phyloP scores from a whole-genome alignment of 2,329 filamentous ascomycete species.

The Neocucurbitaria cava region DNA sequence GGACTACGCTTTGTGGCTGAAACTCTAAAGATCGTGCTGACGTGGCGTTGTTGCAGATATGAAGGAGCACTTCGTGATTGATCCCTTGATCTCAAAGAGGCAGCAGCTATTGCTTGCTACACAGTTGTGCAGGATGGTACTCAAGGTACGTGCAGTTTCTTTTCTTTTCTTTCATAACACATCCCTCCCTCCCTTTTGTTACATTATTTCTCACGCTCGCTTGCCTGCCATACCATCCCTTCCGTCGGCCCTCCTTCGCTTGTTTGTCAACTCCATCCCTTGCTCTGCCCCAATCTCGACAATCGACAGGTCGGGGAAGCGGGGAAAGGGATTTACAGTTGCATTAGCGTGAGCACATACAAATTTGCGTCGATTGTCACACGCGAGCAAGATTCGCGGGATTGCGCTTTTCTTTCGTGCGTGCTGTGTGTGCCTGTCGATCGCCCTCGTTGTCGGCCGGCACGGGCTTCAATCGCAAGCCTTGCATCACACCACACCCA shows the following conservation, averaged over 20 bases:
- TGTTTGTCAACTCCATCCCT: slow-evolving; percentile 16
- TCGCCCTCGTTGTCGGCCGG: neutral
- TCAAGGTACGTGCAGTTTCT: slow-evolving; percentile 59
- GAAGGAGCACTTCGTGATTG: slow-evolving; percentile 97
- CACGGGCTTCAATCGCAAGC: neutral
- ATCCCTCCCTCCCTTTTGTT: slow-evolving; percentile 10
- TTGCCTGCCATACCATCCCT: slow-evolving; percentile 12
- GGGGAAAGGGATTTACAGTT: slow-evolving; percentile 15
- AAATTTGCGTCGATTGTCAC: slow-evolving; percentile 22
- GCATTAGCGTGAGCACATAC: slow-evolving; percentile 16
- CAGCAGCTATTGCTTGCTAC: slow-evolving; percentile 96
- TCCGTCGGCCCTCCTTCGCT: slow-evolving; percentile 12
- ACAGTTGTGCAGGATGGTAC: slow-evolving; percentile 89
- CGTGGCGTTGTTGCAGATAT: slow-evolving; percentile 67
- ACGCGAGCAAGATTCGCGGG: slow-evolving; percentile 25
- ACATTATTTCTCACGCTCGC: slow-evolving; percentile 8
- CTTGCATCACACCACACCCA: too few relatives aligned
- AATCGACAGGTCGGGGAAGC: slow-evolving; percentile 27
- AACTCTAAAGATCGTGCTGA: slow-evolving; percentile 32
- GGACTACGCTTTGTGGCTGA: slow-evolving; percentile 12
- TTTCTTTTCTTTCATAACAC: slow-evolving; percentile 26
- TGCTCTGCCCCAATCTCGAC: slow-evolving; percentile 10
- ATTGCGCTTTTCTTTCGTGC: slow-evolving; percentile 11
- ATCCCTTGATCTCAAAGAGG: slow-evolving; percentile 96
- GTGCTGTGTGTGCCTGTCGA: neutral